These are phyloP conservation scores for Thecaphora thlaspeos DNA, from an alignment of 1,284 basidiomycete genomes.

Conservation along the genomic window DNA sequence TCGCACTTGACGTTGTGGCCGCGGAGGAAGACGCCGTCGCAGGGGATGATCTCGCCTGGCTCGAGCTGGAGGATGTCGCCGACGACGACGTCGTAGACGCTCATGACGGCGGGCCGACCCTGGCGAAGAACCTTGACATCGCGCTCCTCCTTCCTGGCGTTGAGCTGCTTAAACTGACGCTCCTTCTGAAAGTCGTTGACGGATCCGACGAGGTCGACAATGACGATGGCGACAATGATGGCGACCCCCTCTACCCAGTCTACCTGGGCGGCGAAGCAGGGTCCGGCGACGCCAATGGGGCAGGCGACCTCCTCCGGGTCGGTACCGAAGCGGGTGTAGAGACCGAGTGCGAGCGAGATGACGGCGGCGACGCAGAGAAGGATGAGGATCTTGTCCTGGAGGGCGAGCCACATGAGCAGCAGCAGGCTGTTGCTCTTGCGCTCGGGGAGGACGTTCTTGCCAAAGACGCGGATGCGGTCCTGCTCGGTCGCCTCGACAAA, in stretches of 20 bases:
- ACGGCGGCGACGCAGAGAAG: slow-evolving; percentile 86
- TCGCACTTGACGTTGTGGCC: slow-evolving; percentile 95
- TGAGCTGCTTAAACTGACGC: slow-evolving; percentile 85
- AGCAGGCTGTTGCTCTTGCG: slow-evolving; percentile 77
- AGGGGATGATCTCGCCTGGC: slow-evolving; percentile 92
- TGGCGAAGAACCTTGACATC: slow-evolving; percentile 85
- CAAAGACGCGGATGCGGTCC: slow-evolving; percentile 65
- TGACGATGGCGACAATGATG: slow-evolving; percentile 80
- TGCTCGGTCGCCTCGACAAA: slow-evolving; percentile 33
- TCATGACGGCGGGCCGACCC: slow-evolving; percentile 81
- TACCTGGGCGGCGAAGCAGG: slow-evolving; percentile 53
- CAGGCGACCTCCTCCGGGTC: slow-evolving; percentile 63
- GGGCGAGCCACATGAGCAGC: slow-evolving; percentile 85
- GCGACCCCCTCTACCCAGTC: slow-evolving; percentile 99
- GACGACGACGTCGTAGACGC: slow-evolving; percentile 76
- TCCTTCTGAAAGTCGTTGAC: slow-evolving; percentile 97
- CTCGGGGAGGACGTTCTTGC: slow-evolving; percentile 76
- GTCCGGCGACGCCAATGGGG: slow-evolving; percentile 48
- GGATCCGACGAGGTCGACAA: slow-evolving; percentile 68
- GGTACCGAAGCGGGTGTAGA: slow-evolving; percentile 88
- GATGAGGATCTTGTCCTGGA: slow-evolving; percentile 92
- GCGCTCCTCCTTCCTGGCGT: slow-evolving; percentile 93
- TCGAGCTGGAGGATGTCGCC: slow-evolving; percentile 89
- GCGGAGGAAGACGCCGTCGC: slow-evolving; percentile 87
- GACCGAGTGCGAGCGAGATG: slow-evolving; percentile 86